phyloP scores from a whole-genome alignment of 2,329 filamentous ascomycete species.

The Xylaria polymorpha region DNA sequence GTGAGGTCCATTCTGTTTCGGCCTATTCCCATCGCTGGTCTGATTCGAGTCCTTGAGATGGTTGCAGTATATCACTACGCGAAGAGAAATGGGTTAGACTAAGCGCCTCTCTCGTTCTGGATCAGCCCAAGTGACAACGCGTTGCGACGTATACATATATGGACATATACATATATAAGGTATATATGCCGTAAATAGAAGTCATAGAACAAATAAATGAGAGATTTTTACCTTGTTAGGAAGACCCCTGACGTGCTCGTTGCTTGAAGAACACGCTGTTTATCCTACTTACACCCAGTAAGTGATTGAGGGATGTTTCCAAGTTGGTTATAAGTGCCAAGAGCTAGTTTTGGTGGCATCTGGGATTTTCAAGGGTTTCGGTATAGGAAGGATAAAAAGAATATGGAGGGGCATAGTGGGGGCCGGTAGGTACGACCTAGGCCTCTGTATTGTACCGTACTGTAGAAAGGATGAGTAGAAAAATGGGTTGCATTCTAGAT shows the following conservation, averaged over 20 bases:
- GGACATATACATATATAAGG: too few relatives aligned
- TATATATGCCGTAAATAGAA: not conserved
- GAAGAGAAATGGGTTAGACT: not conserved
- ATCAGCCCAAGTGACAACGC: constrained; percentile 1
- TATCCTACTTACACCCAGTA: constrained; percentile 3
- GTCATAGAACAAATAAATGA: not conserved
- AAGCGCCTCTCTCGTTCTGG: not conserved
- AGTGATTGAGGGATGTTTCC: not conserved
- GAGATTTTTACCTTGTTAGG: not conserved
- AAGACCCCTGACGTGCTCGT: not conserved
- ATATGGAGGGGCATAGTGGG: not conserved
- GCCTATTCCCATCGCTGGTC: not conserved
- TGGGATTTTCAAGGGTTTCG: constrained; percentile 30
- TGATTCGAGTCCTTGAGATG: not conserved
- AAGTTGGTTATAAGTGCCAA: constrained; percentile 12
- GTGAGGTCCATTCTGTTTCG: constrained; percentile 4
- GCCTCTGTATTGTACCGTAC: too few relatives aligned
- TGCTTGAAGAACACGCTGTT: not conserved
- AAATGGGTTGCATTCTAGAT: too few relatives aligned
- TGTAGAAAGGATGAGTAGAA: too few relatives aligned
- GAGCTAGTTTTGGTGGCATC: constrained; percentile 23
- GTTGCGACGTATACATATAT: not conserved
- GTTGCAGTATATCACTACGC: constrained; percentile 1
- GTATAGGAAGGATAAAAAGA: too few relatives aligned
- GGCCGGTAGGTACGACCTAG: not conserved